A percentile compares a stretch with the other conserved stretches of the same genome.
Evolutionary conservation across 1,284 basidiomycete genomes (phyloP).

Genomic region (Schizophyllum amplum): DNA sequence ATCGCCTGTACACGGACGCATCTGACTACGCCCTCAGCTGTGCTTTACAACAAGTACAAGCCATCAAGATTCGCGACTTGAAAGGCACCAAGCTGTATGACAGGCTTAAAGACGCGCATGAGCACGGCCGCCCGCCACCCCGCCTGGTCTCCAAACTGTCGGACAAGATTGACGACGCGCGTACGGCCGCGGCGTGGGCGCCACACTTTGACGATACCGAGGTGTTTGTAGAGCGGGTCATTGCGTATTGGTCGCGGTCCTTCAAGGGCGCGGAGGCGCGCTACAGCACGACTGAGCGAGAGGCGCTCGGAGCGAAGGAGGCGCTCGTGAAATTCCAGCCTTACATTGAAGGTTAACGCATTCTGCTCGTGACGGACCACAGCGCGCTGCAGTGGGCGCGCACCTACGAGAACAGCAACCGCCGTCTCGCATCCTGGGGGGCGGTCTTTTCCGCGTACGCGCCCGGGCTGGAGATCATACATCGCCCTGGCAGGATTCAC

Average conservation of each 20-base stretch:
- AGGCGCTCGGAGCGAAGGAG: no score
- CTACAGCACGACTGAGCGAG: conserved; percentile 28
- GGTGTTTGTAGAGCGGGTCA: conserved; percentile 25
- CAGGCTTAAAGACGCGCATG: conserved; percentile 8
- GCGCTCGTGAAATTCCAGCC: no score
- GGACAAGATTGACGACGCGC: conserved; percentile 11
- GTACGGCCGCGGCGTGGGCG: conserved; percentile 15
- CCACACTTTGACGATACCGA: conserved; percentile 21
- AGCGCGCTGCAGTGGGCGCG: conserved; percentile 25
- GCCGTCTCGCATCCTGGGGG: conserved; percentile 22
- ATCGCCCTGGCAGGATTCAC: conserved; percentile 25
- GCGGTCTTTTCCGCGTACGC: conserved; percentile 21
- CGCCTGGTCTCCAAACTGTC: conserved; percentile 2
- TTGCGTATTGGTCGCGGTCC: conserved; percentile 25
- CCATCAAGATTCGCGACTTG: conserved; percentile 25
- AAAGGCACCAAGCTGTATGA: conserved; percentile 24
- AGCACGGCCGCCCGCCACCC: conserved; percentile 3
- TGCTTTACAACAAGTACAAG: conserved; percentile 31
- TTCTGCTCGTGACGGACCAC: no score
- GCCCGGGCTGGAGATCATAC: conserved; percentile 25
- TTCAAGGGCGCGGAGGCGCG: conserved; percentile 23
- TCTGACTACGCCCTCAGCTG: no score
- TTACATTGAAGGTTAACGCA: no score
- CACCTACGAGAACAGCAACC: conserved; percentile 26
- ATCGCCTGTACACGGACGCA: no score